Evolutionary conservation across 768 basidiomycete genomes (phyloP).

Genomic region (Nevesoporus exiguus): DNA sequence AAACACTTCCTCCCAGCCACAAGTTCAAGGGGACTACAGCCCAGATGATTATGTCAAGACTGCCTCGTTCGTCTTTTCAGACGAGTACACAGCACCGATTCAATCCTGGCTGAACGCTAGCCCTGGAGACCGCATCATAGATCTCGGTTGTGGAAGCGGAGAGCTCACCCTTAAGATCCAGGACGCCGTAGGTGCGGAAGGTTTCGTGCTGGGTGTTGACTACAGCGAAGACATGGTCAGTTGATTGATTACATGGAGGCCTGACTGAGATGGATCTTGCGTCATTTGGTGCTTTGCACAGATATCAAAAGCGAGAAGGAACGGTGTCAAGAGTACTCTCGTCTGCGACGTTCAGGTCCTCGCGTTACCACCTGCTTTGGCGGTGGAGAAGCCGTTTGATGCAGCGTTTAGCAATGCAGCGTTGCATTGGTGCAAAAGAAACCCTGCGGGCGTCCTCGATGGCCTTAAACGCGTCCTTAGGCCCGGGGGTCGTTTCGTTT

Average conservation of each 20-base stretch:
- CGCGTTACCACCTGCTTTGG: constrained; percentile 23
- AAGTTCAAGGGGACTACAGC: constrained; percentile 45
- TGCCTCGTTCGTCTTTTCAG: constrained; percentile 66
- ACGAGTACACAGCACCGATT: constrained; percentile 48
- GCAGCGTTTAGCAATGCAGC: constrained; percentile 78
- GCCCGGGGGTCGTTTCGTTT: constrained; percentile 66
- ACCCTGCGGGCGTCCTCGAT: constrained; percentile 62
- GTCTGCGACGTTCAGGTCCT: constrained; percentile 54
- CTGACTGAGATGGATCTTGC: not conserved
- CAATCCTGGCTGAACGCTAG: constrained; percentile 57
- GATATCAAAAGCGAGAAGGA: constrained; percentile 50
- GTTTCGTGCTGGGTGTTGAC: constrained; percentile 68
- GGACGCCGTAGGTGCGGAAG: constrained; percentile 46
- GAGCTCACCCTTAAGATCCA: constrained; percentile 64
- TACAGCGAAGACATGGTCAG: constrained; percentile 69
- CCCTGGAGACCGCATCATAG: constrained; percentile 68
- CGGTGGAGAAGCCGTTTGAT: constrained; percentile 49
- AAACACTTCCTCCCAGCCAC: not conserved
- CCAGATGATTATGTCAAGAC: constrained; percentile 58
- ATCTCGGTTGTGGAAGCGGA: constrained; percentile 82
- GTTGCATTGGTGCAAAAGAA: constrained; percentile 81
- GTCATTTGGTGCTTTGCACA: constrained; percentile 22
- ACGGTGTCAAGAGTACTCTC: constrained; percentile 46
- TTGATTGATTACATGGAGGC: not conserved
- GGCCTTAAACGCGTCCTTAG: constrained; percentile 61